These are phyloP conservation scores for Sophora flavescens DNA, from an alignment of 306 rosid species.

Conservation along the genomic window DNA sequence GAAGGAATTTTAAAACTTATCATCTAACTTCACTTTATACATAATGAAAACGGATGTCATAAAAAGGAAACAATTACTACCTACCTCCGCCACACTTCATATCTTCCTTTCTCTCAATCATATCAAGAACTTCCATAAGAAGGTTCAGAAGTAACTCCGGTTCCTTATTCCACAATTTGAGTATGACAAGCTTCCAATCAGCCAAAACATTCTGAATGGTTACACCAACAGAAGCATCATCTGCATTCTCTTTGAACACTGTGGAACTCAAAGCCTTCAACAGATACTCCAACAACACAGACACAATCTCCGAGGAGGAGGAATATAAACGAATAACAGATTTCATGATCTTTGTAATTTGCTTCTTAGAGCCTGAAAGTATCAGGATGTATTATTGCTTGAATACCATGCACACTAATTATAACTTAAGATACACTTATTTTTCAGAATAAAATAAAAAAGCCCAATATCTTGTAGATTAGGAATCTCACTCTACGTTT, in stretches of 20 bases:
- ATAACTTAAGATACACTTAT: slow-evolving; percentile 13
- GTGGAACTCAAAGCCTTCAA: slow-evolving; percentile 59
- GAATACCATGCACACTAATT: slow-evolving; percentile 28
- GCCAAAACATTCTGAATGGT: slow-evolving; percentile 52
- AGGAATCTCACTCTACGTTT: slow-evolving; percentile 4
- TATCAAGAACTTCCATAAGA: slow-evolving; percentile 73
- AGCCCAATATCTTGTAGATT: background rate
- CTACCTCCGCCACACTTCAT: slow-evolving; percentile 60
- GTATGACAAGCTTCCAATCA: slow-evolving; percentile 70
- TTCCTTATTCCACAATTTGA: slow-evolving; percentile 67
- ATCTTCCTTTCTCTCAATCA: slow-evolving; percentile 64
- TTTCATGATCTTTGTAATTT: slow-evolving; percentile 60
- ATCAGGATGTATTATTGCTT: slow-evolving; percentile 43
- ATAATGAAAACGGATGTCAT: slow-evolving; percentile 2
- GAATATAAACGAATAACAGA: slow-evolving; percentile 70
- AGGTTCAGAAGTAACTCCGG: slow-evolving; percentile 81
- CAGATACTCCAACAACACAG: slow-evolving; percentile 74
- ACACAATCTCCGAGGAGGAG: slow-evolving; percentile 81
- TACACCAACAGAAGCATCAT: slow-evolving; percentile 45
- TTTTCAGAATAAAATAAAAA: slow-evolving; percentile 17
- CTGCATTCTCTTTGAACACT: slow-evolving; percentile 49
- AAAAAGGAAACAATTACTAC: slow-evolving; percentile 23
- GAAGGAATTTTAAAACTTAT: background rate
- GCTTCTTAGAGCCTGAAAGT: slow-evolving; percentile 75
- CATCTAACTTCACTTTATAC: background rate